phyloP scores from a whole-genome alignment of 176 grass and related monocot genomes.

The Carex kokanica region DNA sequence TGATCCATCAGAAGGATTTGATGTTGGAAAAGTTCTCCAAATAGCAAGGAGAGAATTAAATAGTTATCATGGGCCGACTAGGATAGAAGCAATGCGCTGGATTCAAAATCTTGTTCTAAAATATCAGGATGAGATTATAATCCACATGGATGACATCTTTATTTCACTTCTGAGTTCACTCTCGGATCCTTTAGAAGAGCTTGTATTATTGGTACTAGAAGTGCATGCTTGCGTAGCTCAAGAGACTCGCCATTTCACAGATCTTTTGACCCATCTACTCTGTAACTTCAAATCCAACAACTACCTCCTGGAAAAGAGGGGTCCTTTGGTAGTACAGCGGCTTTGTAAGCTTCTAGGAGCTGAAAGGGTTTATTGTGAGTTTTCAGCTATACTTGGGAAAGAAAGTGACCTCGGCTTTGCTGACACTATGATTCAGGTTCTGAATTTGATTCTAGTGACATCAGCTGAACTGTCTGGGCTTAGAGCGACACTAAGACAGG shows the following conservation, averaged over 20 bases:
- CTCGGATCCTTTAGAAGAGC: constrained; percentile 82
- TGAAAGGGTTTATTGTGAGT: constrained; percentile 79
- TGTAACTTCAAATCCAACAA: constrained; percentile 61
- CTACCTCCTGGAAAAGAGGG: constrained; percentile 79
- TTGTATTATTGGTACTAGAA: constrained; percentile 83
- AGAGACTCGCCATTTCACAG: constrained; percentile 65
- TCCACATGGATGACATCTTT: constrained; percentile 69
- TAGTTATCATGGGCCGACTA: constrained; percentile 68
- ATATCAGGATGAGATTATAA: constrained; percentile 70
- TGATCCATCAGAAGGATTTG: constrained; percentile 82
- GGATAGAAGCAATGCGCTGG: constrained; percentile 90
- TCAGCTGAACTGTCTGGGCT: constrained; percentile 78
- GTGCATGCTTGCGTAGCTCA: constrained; percentile 81
- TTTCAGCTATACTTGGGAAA: constrained; percentile 68
- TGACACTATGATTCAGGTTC: constrained; percentile 88
- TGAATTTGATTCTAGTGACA: constrained; percentile 98
- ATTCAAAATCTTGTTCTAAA: constrained; percentile 57
- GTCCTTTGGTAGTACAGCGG: constrained; percentile 74
- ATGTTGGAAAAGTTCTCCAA: constrained; percentile 66
- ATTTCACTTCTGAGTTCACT: constrained; percentile 81
- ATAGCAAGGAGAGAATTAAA: constrained; percentile 92
- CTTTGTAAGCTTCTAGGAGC: constrained; percentile 87
- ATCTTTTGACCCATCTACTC: constrained; percentile 69
- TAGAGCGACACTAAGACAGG: constrained; percentile 65
- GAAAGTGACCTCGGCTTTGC: constrained; percentile 79